These are phyloP conservation scores for Panaeolus papilionaceus DNA, from an alignment of 768 basidiomycete genomes.

Conservation along the genomic window DNA sequence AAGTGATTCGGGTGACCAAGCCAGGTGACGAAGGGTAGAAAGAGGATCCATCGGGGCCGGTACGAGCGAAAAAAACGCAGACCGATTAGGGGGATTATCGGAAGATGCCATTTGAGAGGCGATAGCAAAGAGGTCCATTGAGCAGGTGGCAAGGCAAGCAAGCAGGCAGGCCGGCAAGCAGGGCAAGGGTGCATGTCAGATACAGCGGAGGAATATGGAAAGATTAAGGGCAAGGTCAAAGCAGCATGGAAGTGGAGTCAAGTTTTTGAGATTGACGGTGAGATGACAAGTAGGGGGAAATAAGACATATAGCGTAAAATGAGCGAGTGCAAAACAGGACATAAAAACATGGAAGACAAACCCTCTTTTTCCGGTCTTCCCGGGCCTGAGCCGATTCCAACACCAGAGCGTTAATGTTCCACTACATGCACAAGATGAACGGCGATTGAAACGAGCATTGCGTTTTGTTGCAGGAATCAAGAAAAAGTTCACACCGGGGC, in stretches of 20 bases:
- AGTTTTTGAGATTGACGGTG: background rate
- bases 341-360: slow-evolving; percentile 41
- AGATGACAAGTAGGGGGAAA: background rate
- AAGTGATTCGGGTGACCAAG: slow-evolving; percentile 5
- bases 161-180: slow-evolving; percentile 5
- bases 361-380: slow-evolving; percentile 80
- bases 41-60: slow-evolving; percentile 6
- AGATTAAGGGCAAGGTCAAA: slow-evolving; percentile 18
- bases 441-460: background rate
- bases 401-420: slow-evolving; percentile 68
- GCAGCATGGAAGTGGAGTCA: slow-evolving; percentile 15
- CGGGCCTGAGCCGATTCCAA: slow-evolving; percentile 75
- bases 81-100: slow-evolving; percentile 5
- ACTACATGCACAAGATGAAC: slow-evolving; percentile 44
- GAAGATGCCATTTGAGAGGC: slow-evolving; percentile 9
- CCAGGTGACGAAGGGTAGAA: slow-evolving; percentile 4
- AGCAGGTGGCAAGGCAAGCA: slow-evolving; percentile 12
- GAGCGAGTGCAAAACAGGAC: slow-evolving; percentile 19
- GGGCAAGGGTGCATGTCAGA: slow-evolving; percentile 11
- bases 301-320: slow-evolving; percentile 8
- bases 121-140: slow-evolving; percentile 2
- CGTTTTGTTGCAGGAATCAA: slow-evolving; percentile 16
- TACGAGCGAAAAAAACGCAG: slow-evolving; percentile 8
- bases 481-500: slow-evolving; percentile 16
- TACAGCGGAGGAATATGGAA: slow-evolving; percentile 13